Base-by-base conservation (phyloP, 2,329 filamentous ascomycete species). In the Zalaria obscura region DNA sequence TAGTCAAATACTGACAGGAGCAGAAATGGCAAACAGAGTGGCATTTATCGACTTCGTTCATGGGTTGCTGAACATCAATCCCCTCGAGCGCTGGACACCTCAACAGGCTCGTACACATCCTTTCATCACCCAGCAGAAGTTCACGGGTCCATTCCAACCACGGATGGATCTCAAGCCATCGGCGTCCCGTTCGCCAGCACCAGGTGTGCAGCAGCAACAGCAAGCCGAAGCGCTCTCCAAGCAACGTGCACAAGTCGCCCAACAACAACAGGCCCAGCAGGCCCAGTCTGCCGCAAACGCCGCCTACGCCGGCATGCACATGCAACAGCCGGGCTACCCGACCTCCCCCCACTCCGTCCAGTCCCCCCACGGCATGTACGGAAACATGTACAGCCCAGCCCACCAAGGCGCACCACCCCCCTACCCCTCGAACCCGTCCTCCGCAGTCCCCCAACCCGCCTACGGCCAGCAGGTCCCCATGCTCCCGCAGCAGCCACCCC, bases 41-140 rank as follows among this genome's bases (percentile, higher is more conserved):
- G 88, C 91, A 4, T 98, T 98, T 55, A 98, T 96, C 57, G 91
- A 98, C 61, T 98, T 98, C 54, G 91, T 96, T 25, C 79, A 91
- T 50, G 91, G 91, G 9, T 65, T 98, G 33, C 68, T 98, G 43
- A 93, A 83, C 45, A 93, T 95, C 58, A 98, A 95, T 57, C 91
- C 91, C 3, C 72, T 98, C 29, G 91, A 98, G 63, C 72, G 91
- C 59, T 98, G 91, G 91, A 94, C 91, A 3, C 91, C 91, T 5
- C 89, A 95, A 56, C 91, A 98, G 64, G 91, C 91, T 29, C 95
- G 95, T 58, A 68, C 95, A 45, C 91, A 98, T 58, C 91, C 91
- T 0, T 98, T 98, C 62, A 98, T 98, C 57, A 98, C 91, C 0
- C 91, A 98, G 58, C 83, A 93, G 57, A 98, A 96, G 67, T 98